These are phyloP conservation scores for Diaporthe eres DNA, from an alignment of 2,329 filamentous ascomycete species.

Conservation along the genomic window DNA sequence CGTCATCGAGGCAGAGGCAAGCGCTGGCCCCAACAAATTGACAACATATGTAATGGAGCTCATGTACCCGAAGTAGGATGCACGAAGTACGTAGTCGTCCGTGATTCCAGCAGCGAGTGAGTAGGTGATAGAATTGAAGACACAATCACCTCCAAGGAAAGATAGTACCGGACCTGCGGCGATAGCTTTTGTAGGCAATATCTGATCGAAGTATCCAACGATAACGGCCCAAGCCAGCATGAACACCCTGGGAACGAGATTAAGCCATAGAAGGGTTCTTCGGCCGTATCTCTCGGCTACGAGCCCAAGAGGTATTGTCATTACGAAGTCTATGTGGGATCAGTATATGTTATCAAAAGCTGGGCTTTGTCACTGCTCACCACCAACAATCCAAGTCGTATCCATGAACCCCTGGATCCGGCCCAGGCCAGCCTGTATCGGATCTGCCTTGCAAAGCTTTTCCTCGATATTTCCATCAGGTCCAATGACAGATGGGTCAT, in stretches of 20 bases:
- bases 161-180: constrained; percentile 59
- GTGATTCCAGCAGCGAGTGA: constrained; percentile 60
- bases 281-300: constrained; percentile 60
- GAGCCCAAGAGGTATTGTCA: constrained; percentile 64
- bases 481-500: constrained; percentile 54
- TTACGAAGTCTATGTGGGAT: constrained; percentile 57
- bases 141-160: constrained; percentile 63
- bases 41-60: constrained; percentile 64
- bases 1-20: constrained; percentile 62
- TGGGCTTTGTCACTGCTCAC: constrained; percentile 47
- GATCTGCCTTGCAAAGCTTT: constrained; percentile 66
- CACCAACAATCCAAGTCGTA: constrained; percentile 63
- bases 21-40: constrained; percentile 60
- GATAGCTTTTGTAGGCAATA: constrained; percentile 56
- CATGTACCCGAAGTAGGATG: constrained; percentile 66
- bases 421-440: constrained; percentile 65
- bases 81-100: constrained; percentile 58
- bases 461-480: constrained; percentile 61
- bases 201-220: constrained; percentile 55
- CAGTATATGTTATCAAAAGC: not conserved
- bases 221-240: constrained; percentile 58
- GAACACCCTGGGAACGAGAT: constrained; percentile 58
- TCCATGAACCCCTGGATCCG: constrained; percentile 67
- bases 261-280: constrained; percentile 57
- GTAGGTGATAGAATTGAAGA: constrained; percentile 65